Evolutionary conservation across 2,329 filamentous ascomycete genomes (phyloP), one percentile per base, ranked within the genome.

Genomic region (Fusarium humuli): DNA sequence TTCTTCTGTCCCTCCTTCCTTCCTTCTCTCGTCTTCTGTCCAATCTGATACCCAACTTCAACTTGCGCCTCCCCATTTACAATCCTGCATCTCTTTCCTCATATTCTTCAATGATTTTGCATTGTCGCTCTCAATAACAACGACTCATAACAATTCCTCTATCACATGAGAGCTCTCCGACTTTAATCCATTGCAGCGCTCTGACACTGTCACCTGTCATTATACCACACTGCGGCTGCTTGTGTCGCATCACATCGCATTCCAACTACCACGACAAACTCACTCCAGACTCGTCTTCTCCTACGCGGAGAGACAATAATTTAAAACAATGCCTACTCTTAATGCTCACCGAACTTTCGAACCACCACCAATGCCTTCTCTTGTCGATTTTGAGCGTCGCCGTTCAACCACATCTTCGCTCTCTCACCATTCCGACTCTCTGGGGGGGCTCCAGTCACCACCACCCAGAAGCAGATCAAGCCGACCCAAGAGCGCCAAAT

Each of bases 401-500:
- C 73, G 73, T 34, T 76, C 72, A 18, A 70, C 64, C 18, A 49
- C 72, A 22, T 64, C 72, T 13, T 56, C 71, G 3, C 46, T 74
- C 16, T 65, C 74, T 20, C 54, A 65, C n/a, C 67, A 65, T 34
- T n/a, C 50, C 50, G 72, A 73, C 13, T 65, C 70, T 8, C 37
- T 73, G 45, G 65, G 71, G 41, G 67, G 72, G 25, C 57, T 70
- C 18, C 71, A 71, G 20, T 59, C 74, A 40, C 72, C 71, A 27
- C 73, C 63, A 11, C 47, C 73, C n/a, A 70, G 58, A 41, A 54
- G 64, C 37, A 76, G 73, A 55, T 65, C 67, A 32, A 61, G 56
- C 41, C 73, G 74, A 12, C 74, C 74, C n/a, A 73, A 75, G 59
- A 76, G 74, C 63, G 74, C 74, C 44, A 76, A 76, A 52, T 76